phyloP scores from a whole-genome alignment of 2,329 filamentous ascomycete genomes.

The Raffaelea ambrosiae region DNA sequence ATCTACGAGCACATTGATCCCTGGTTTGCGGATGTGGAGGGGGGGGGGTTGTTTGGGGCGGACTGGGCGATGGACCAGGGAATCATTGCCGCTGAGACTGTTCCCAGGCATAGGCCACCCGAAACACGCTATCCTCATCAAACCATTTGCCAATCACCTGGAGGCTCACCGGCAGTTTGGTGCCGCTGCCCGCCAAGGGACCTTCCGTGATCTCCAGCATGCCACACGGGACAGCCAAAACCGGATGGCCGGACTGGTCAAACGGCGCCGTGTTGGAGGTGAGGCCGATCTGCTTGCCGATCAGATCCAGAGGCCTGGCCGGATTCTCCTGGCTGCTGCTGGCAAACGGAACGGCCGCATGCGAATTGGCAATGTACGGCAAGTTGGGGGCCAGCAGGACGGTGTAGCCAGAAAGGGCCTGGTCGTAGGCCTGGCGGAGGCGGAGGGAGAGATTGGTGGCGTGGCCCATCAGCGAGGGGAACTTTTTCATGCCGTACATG shows the following conservation, averaged over 20 bases:
- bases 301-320: constrained; percentile 18
- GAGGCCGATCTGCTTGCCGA: constrained; percentile 34
- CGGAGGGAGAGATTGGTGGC: no score
- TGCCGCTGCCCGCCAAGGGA: constrained; percentile 11
- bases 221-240: constrained; percentile 37
- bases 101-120: constrained; percentile 22
- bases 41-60: no score
- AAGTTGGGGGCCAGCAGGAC: constrained; percentile 39
- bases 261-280: constrained; percentile 37
- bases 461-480: no score
- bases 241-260: constrained; percentile 42
- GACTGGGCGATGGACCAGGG: no score
- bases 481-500: constrained; percentile 33
- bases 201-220: no score
- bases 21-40: no score
- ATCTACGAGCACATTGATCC: no score
- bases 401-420: constrained; percentile 31
- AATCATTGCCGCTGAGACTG: no score
- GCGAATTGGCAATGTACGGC: constrained; percentile 35
- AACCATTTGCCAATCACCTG: constrained; percentile 21
- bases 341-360: constrained; percentile 33
- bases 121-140: constrained; percentile 18
- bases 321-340: no score
- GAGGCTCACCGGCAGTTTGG: constrained; percentile 21
- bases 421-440: constrained; percentile 39